A percentile compares a stretch with the other conserved stretches of the same genome.
phyloP scores from a whole-genome alignment of 805 yeast genomes.

The Pichia cephalocereana region DNA sequence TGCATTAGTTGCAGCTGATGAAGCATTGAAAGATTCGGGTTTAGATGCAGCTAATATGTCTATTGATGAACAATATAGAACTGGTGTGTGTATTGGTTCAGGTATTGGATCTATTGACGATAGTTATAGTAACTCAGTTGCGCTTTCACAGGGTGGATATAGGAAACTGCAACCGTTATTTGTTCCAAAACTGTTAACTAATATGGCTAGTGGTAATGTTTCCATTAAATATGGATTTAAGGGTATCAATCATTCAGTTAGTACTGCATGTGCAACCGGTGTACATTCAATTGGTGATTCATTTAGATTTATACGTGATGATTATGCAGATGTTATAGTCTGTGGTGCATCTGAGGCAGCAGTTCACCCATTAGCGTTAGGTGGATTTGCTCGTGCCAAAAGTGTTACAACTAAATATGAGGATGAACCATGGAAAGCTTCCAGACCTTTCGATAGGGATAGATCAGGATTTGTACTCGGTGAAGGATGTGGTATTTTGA shows the following conservation, averaged over 20 bases:
- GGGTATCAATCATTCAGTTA: conserved; percentile 83
- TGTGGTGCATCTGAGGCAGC: conserved; percentile 94
- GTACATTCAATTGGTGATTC: conserved; percentile 93
- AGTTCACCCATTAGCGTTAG: conserved; percentile 75
- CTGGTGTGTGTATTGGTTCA: conserved; percentile 85
- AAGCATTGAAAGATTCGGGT: conserved; percentile 66
- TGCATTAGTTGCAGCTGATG: conserved; percentile 65
- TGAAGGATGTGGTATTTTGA: conserved; percentile 82
- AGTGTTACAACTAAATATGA: conserved; percentile 59
- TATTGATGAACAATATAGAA: conserved; percentile 26
- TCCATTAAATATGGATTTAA: conserved; percentile 66
- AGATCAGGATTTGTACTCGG: conserved; percentile 87
- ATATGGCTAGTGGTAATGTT: conserved; percentile 92
- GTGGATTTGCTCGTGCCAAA: conserved; percentile 87
- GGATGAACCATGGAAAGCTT: conserved; percentile 54
- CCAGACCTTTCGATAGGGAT: conserved; percentile 76
- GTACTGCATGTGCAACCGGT: conserved; percentile 98
- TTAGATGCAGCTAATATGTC: conserved; percentile 31
- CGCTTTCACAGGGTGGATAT: conserved; percentile 37
- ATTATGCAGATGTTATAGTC: conserved; percentile 76
- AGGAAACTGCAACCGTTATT: conserved; percentile 76
- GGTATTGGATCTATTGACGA: conserved; percentile 88
- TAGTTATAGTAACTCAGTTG: conserved; percentile 50
- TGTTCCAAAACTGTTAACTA: conserved; percentile 72
- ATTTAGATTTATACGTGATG: conserved; percentile 63